phyloP scores from a whole-genome alignment of 208 protist genomes.

The Crithidia mellificae region DNA sequence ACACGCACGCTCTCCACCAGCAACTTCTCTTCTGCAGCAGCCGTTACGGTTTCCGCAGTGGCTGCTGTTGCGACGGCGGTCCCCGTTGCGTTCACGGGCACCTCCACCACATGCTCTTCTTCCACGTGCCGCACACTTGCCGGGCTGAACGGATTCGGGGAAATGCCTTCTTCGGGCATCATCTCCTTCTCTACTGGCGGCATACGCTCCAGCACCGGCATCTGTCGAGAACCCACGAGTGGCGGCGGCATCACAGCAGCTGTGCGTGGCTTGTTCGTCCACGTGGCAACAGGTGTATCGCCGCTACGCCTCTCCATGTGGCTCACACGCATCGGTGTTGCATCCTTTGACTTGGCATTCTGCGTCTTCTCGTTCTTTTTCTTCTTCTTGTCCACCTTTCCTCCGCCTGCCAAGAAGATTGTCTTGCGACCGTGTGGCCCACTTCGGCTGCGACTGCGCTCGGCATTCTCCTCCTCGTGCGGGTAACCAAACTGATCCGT shows the following conservation, averaged over 20 bases:
- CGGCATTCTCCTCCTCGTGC: background rate
- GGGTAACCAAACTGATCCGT: background rate
- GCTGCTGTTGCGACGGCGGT: background rate
- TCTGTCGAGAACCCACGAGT: background rate
- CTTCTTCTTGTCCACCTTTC: background rate
- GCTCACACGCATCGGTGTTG: background rate
- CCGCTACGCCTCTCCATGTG: no score
- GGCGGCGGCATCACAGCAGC: background rate
- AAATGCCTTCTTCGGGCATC: background rate
- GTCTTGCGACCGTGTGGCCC: background rate
- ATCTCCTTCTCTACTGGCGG: background rate
- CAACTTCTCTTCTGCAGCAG: background rate
- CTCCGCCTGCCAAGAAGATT: constrained; percentile 5
- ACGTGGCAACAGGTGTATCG: background rate
- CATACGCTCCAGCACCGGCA: background rate
- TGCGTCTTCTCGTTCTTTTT: background rate
- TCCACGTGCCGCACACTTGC: background rate
- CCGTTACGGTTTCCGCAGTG: background rate
- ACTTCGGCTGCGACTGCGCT: background rate
- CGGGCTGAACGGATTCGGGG: background rate
- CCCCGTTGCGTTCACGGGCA: background rate
- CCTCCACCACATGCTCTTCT: background rate
- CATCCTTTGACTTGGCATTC: background rate
- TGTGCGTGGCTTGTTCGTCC: constrained; percentile 10
- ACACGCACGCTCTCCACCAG: no score